These are phyloP conservation scores for Solanum clarkiae DNA, from an alignment of 257 asterid genomes.

Conservation along the genomic window DNA sequence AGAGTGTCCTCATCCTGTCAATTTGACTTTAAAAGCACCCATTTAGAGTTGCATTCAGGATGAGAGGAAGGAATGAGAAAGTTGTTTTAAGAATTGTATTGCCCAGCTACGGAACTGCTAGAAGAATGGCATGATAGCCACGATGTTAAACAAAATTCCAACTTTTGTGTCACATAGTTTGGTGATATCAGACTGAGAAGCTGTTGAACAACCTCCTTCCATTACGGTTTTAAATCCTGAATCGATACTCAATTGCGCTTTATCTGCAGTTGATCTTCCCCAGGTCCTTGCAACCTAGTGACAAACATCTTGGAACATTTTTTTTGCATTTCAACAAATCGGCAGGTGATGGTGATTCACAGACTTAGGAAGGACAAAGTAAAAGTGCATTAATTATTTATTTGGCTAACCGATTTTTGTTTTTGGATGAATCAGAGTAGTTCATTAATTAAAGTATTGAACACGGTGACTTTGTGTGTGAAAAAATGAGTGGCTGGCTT, in stretches of 20 bases:
- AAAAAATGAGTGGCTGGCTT: neutral
- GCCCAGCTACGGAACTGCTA: neutral
- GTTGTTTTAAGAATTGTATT: neutral
- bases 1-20: neutral
- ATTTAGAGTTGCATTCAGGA: neutral
- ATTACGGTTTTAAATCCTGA: neutral
- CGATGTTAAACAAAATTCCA: neutral
- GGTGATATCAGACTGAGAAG: neutral
- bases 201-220: neutral
- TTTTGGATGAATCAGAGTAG: neutral
- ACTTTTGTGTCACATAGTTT: neutral
- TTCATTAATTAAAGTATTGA: neutral
- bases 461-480: neutral
- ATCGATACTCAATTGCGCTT: neutral
- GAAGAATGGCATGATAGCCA: neutral
- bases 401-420: neutral
- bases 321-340: neutral
- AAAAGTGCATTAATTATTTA: neutral
- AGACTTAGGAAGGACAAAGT: neutral
- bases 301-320: neutral
- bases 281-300: neutral
- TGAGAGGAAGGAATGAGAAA: neutral
- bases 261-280: neutral
- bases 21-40: neutral
- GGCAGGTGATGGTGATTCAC: neutral